phyloP scores from a whole-genome alignment of 257 asterid genomes.

The Rhazya stricta region DNA sequence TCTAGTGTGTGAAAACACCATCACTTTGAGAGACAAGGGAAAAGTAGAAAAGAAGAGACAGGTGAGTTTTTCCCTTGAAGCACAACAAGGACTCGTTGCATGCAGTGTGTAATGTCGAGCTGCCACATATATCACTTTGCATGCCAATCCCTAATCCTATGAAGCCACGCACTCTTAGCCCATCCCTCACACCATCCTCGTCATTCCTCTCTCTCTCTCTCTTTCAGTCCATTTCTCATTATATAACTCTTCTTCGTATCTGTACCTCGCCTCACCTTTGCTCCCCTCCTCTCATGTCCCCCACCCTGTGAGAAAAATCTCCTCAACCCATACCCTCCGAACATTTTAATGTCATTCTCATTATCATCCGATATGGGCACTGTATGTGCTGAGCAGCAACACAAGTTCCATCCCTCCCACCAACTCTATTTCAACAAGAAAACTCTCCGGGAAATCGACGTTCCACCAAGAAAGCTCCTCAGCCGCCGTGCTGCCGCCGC shows the following conservation, averaged over 20 bases:
- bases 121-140: conserved; percentile 73
- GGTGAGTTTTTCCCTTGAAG: background rate
- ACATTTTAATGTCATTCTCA: background rate
- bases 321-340: background rate
- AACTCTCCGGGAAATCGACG: conserved; percentile 63
- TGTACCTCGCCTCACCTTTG: background rate
- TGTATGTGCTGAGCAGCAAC: conserved; percentile 47
- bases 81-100: conserved; percentile 34
- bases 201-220: conserved; percentile 18
- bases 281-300: conserved; percentile 1
- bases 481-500: conserved; percentile 35
- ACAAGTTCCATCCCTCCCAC: conserved; percentile 61
- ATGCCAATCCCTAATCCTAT: conserved; percentile 55
- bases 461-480: conserved; percentile 74
- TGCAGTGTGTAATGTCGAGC: conserved; percentile 46
- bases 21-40: background rate
- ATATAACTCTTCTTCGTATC: conserved; percentile 9
- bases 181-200: conserved; percentile 70
- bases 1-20: too few relatives aligned
- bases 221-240: background rate
- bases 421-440: conserved; percentile 64
- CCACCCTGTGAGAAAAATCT: background rate
- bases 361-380: conserved; percentile 39
- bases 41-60: conserved; percentile 10
- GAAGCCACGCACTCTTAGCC: conserved; percentile 83